Base-by-base conservation (phyloP, 148 eudicot species). In the Camellia sinensis region DNA sequence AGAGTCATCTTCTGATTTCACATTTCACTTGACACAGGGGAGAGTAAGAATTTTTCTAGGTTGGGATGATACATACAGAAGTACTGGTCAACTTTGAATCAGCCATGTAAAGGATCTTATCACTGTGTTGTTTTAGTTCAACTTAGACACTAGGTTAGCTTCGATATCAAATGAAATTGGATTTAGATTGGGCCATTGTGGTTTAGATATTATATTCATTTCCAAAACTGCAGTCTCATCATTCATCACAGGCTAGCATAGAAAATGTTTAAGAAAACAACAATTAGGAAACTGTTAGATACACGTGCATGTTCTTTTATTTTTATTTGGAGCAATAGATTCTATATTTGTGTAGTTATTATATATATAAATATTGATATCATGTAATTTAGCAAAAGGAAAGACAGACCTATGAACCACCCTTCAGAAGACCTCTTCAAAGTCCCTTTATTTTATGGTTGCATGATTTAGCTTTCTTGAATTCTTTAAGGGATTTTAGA, bases 281-380 rank as follows among this genome's bases (percentile, higher is more conserved):
- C 17, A 46, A 71, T 71, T 50, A n/a, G 74, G 74, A 40, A 18
- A 43, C 7, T n/a, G 74, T 71, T 71, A n/a, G 72, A 17, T 68
- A 45, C n/a, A 15, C 73, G 4, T 13, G 37, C 57, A 71, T 9
- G 41, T 71, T 5, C 73, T 21, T 46, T 18, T 57, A 1, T 11
- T 9, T 46, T n/a, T 46, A 46, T 12, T 21, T 71, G 57, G 74
- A 71, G 52, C 52, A n/a, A 5, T 71, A 19, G 21, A 71, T 71
- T 71, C 17, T 50, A 21, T 13, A 2, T 41, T 5, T 29, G 13
- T 0, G 15, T 14, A 5, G 2, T 4, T 15, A 67, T 15, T 13
- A 9, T 46, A 17, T 46, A 18, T 46, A 69, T n/a, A 69, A 13
- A 69, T 46, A 15, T 18, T 45, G 3, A 45, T 17, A 69, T 45